Conservation (phyloP, 1,139 yeast genomes). For the Saccharomyces hybrid region DNA sequence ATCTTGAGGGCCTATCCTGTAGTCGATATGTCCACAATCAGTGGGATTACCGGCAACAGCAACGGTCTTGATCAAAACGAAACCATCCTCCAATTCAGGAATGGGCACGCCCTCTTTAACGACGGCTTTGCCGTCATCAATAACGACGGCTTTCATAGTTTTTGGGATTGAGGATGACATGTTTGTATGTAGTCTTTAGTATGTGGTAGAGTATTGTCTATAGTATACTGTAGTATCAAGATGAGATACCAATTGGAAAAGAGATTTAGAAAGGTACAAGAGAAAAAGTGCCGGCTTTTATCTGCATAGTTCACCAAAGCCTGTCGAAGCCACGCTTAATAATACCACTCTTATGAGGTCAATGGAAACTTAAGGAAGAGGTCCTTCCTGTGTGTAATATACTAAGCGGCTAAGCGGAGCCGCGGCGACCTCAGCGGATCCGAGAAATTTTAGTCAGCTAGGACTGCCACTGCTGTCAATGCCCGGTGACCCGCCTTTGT, state of each 20-base stretch:
- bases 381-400: neutral
- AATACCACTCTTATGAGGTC: neutral
- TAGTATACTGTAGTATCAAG: neutral
- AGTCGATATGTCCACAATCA: conserved; percentile 58
- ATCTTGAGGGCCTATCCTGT: conserved; percentile 39
- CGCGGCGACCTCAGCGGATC: neutral
- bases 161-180: conserved; percentile 11
- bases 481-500: neutral
- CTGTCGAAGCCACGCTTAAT: neutral
- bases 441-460: neutral
- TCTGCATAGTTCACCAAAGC: neutral
- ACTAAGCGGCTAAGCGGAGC: neutral
- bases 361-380: neutral
- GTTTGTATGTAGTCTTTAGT: too few relatives aligned
- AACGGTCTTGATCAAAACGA: conserved; percentile 45
- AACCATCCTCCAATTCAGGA: conserved; percentile 37
- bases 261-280: neutral
- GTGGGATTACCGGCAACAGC: conserved; percentile 68
- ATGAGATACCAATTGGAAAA: neutral
- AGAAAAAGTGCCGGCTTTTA: neutral
- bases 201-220: neutral
- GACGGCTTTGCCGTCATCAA: conserved; percentile 26
- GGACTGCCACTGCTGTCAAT: neutral
- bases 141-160: conserved; percentile 33
- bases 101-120: conserved; percentile 31